phyloP scores from a whole-genome alignment of 2,329 filamentous ascomycete genomes.

The Fusarium sp. region DNA sequence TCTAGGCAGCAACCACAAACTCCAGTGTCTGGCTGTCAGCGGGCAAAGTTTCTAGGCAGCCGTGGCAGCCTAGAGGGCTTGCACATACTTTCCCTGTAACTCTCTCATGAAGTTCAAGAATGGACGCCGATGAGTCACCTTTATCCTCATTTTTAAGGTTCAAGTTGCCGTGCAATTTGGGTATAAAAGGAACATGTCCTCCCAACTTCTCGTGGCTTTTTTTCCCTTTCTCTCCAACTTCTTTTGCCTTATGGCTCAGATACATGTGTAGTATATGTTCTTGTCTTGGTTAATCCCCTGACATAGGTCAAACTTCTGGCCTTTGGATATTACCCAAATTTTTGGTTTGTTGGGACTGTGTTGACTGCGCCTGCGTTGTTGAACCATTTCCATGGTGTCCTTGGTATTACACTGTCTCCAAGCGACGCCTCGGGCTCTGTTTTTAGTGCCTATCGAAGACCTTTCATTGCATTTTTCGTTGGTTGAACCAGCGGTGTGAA shows the following conservation, averaged over 20 bases:
- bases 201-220: not conserved
- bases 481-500: conserved; percentile 45
- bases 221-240: conserved; percentile 36
- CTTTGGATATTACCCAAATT: conserved; percentile 25
- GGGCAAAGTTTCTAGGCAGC: conserved; percentile 17
- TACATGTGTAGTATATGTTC: conserved; percentile 51
- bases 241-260: conserved; percentile 45
- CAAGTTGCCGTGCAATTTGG: not conserved
- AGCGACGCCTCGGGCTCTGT: conserved; percentile 33
- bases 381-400: conserved; percentile 37
- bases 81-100: not conserved
- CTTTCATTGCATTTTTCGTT: conserved; percentile 45
- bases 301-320: conserved; percentile 22
- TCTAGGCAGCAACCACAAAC: conserved; percentile 14
- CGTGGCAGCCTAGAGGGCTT: not conserved
- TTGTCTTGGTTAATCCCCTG: conserved; percentile 46
- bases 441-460: not conserved
- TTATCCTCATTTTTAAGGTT: conserved; percentile 26
- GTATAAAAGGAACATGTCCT: conserved; percentile 26
- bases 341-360: conserved; percentile 37
- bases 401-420: conserved; percentile 49
- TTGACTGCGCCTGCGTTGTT: conserved; percentile 39
- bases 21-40: conserved; percentile 4
- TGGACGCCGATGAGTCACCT: not conserved
- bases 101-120: not conserved